These are phyloP conservation scores for Pythium apleroticum DNA, from an alignment of 352 stramenopile genomes.

Conservation along the genomic window DNA sequence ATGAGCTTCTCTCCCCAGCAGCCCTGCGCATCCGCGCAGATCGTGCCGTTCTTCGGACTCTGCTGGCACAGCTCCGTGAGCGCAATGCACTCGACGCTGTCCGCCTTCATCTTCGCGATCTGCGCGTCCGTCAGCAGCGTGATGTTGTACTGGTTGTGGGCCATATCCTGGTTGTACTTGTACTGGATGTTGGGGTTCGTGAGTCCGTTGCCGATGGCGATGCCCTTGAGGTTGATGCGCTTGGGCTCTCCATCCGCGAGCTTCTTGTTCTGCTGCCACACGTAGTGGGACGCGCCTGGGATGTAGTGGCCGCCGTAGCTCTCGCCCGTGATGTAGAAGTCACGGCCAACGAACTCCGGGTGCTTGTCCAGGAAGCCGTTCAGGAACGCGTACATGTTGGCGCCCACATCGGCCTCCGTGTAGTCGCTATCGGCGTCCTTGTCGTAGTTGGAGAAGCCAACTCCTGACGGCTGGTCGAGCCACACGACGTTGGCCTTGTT, in stretches of 20 bases:
- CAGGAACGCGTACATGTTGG: slow-evolving; percentile 57
- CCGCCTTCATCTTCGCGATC: slow-evolving; percentile 40
- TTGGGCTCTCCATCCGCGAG: slow-evolving; percentile 32
- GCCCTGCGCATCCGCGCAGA: slow-evolving; percentile 30
- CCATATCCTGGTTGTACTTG: slow-evolving; percentile 43
- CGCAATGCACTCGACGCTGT: slow-evolving; percentile 29
- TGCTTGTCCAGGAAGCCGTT: slow-evolving; percentile 46
- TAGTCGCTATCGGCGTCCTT: slow-evolving; percentile 32
- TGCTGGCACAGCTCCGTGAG: slow-evolving; percentile 37
- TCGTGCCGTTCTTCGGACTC: slow-evolving; percentile 19
- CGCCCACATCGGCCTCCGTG: slow-evolving; percentile 38
- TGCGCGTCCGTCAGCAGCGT: slow-evolving; percentile 39
- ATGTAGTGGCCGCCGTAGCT: slow-evolving; percentile 56
- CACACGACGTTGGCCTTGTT: slow-evolving; percentile 50
- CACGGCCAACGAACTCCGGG: slow-evolving; percentile 33
- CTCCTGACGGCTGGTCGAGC: slow-evolving; percentile 40
- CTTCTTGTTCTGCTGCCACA: slow-evolving; percentile 35
- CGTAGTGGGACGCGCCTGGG: slow-evolving; percentile 39
- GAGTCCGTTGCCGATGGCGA: slow-evolving; percentile 76
- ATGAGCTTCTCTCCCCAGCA: slow-evolving; percentile 41
- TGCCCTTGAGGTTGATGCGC: slow-evolving; percentile 51
- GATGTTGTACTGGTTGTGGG: slow-evolving; percentile 63
- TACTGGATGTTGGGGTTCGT: slow-evolving; percentile 44
- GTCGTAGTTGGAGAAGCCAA: slow-evolving; percentile 42
- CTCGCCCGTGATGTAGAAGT: slow-evolving; percentile 49